Conservation (phyloP, 164 flowering plant genomes). For the Aristolochia fimbriata region DNA sequence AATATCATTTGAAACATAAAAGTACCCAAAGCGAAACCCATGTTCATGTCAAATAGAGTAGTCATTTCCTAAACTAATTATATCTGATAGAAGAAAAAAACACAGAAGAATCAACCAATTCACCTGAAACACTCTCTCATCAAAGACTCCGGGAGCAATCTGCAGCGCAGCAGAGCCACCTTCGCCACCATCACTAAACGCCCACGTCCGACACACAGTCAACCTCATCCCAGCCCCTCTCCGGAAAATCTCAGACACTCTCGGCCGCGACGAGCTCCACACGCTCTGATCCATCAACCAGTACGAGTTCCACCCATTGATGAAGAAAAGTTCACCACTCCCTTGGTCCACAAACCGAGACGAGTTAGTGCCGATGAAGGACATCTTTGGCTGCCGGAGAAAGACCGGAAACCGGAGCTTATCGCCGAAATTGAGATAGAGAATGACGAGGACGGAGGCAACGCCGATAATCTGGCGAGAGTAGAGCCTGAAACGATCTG, state of each 20-base stretch:
- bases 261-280: constrained; percentile 27
- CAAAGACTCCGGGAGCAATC: constrained; percentile 42
- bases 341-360: constrained; percentile 41
- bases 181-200: constrained; percentile 57
- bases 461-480: too few relatives aligned
- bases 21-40: too few relatives aligned
- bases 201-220: constrained; percentile 67
- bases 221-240: constrained; percentile 54
- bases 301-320: constrained; percentile 16
- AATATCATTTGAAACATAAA: too few relatives aligned
- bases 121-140: constrained; percentile 62
- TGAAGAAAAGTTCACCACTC: constrained; percentile 22
- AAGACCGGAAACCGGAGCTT: too few relatives aligned
- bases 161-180: constrained; percentile 34
- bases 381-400: constrained; percentile 20
- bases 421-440: too few relatives aligned
- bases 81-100: too few relatives aligned
- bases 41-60: too few relatives aligned
- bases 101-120: too few relatives aligned
- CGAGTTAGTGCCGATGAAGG: constrained; percentile 65
- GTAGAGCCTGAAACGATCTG: too few relatives aligned
- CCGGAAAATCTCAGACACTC: constrained; percentile 36
- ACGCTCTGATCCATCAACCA: constrained; percentile 17
- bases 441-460: too few relatives aligned
- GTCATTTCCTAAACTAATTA: too few relatives aligned